A percentile compares a stretch with the other conserved stretches of the same genome.
Evolutionary conservation across 805 yeast genomes (phyloP).

Genomic region (Wickerhamiella galacta): DNA sequence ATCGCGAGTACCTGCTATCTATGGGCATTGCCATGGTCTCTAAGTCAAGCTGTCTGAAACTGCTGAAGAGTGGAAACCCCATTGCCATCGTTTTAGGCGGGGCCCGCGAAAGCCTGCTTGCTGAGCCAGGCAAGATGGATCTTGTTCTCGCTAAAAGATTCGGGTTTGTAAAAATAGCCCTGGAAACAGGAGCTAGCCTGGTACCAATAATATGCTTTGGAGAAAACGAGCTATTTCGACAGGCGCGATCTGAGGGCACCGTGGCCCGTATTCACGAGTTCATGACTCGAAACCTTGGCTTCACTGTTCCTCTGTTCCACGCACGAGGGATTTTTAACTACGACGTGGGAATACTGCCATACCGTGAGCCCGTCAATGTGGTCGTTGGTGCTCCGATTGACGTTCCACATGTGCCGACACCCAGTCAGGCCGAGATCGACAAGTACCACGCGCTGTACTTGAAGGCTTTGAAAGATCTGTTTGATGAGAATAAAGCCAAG

Average conservation of each 20-base stretch:
- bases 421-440: slow-evolving; percentile 8
- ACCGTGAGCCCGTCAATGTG: slow-evolving; percentile 59
- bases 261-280: slow-evolving; percentile 47
- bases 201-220: slow-evolving; percentile 91
- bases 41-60: slow-evolving; percentile 46
- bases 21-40: slow-evolving; percentile 79
- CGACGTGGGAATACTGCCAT: slow-evolving; percentile 83
- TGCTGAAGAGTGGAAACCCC: slow-evolving; percentile 49
- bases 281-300: slow-evolving; percentile 56
- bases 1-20: slow-evolving; percentile 68
- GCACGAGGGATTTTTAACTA: slow-evolving; percentile 88
- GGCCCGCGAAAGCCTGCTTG: slow-evolving; percentile 71
- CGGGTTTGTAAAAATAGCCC: slow-evolving; percentile 79
- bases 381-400: slow-evolving; percentile 31
- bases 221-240: slow-evolving; percentile 50
- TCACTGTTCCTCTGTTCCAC: slow-evolving; percentile 79
- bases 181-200: slow-evolving; percentile 60
- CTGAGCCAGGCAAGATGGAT: slow-evolving; percentile 42
- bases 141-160: slow-evolving; percentile 61
- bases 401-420: slow-evolving; percentile 14
- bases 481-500: slow-evolving; percentile 41
- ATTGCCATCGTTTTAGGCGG: slow-evolving; percentile 91
- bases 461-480: slow-evolving; percentile 43
- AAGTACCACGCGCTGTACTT: slow-evolving; percentile 61
- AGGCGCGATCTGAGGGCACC: slow-evolving; percentile 25